Evolutionary conservation across 176 grass and related monocot species (phyloP), one percentile per base, ranked within the genome.

Genomic region (Cocos nucifera): DNA sequence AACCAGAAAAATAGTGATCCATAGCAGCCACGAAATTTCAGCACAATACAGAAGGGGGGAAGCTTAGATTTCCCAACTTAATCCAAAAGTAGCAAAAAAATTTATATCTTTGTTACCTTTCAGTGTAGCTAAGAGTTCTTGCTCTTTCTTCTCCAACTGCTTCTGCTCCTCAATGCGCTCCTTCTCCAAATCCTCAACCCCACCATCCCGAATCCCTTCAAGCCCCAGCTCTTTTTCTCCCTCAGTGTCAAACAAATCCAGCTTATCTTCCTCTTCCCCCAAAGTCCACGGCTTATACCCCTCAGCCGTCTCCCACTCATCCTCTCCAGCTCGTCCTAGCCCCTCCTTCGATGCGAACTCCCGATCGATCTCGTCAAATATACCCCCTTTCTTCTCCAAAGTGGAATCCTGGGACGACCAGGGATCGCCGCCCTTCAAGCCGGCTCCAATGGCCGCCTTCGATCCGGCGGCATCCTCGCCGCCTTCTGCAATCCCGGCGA

Each of bases 51-150:
- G 35, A 12, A 2, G 8, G 35, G 35, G 9, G 10, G 35, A 44
- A 12, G 28, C 5, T 30, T 30, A 30, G 28, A 30, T 6, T 30
- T 30, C 28, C 28, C 28, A 30, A 30, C 28, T 30, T 30, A 3
- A 44, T 44, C 35, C 35, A 44, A 44, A 44, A 14, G 35, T 14
- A 14, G 35, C 10, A 44, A 44, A 44, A 44, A 30, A 44, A 2
- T 12, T 44, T 44, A 14, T 44, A 44, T 44, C 35, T 44, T 44
- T 12, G 26, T 75, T 72, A 91, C 92, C 92, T 97, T 85, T 85
- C 17, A 91, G 62, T 32, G 59, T 80, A 52, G 76, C 86, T 77
- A 83, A 82, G 14, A 88, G 69, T 65, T 97, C 83, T 64, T 85
- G 73, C 73, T 91, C 87, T 58, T 68, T 87, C 56, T 56, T 65